These are phyloP conservation scores for Salix purpurea DNA, from an alignment of 345 rosid genomes.

Conservation along the genomic window DNA sequence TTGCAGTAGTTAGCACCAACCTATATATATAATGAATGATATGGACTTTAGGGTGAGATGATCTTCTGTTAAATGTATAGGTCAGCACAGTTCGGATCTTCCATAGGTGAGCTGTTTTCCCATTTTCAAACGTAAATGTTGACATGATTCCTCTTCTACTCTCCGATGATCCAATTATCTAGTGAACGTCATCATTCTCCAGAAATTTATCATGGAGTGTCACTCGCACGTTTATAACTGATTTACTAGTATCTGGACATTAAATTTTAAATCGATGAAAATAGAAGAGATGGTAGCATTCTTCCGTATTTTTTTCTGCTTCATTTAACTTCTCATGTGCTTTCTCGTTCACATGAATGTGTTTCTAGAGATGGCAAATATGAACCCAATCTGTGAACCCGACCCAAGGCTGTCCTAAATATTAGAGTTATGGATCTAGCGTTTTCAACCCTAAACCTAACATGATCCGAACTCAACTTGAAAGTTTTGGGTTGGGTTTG, in stretches of 20 bases:
- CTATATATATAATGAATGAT: background rate
- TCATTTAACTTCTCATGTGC: too few relatives aligned
- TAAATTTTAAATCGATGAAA: background rate
- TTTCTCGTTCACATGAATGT: too few relatives aligned
- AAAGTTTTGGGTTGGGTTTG: too few relatives aligned
- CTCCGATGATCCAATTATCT: background rate
- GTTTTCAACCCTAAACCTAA: too few relatives aligned
- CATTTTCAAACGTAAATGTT: background rate
- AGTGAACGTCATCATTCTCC: background rate
- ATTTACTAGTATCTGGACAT: background rate
- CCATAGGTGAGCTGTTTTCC: background rate
- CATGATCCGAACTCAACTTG: too few relatives aligned
- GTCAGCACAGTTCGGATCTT: background rate
- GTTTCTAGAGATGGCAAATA: too few relatives aligned
- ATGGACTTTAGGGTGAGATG: background rate
- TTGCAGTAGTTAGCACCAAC: background rate
- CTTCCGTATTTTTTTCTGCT: background rate
- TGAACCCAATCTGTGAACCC: too few relatives aligned
- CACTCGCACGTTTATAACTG: background rate
- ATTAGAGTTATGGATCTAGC: too few relatives aligned
- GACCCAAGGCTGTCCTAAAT: too few relatives aligned
- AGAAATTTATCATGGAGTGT: background rate
- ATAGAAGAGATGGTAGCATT: background rate
- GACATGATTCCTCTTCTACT: background rate
- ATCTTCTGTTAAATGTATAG: slow-evolving; percentile 2